phyloP scores from a whole-genome alignment of 345 rosid genomes.

The Xanthoceras sorbifolium region DNA sequence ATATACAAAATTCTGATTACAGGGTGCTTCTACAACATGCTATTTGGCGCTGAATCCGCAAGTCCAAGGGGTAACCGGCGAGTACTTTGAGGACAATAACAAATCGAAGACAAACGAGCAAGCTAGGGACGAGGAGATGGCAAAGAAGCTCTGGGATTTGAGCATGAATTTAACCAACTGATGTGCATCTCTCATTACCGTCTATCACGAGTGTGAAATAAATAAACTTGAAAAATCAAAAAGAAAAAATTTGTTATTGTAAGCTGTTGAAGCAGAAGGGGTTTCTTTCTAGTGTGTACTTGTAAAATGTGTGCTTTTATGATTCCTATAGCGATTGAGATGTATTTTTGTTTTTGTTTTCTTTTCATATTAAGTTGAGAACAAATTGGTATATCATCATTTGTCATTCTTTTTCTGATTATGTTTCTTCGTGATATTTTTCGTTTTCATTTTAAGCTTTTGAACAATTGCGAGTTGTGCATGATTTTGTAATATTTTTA shows the following conservation, averaged over 20 bases:
- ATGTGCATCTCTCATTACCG: background rate
- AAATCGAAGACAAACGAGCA: constrained; percentile 25
- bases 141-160: background rate
- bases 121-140: background rate
- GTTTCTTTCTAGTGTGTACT: background rate
- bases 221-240: too few relatives aligned
- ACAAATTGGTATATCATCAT: background rate
- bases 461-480: too few relatives aligned
- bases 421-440: too few relatives aligned
- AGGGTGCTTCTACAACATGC: constrained; percentile 70
- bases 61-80: constrained; percentile 42
- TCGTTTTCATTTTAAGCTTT: too few relatives aligned
- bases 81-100: constrained; percentile 51
- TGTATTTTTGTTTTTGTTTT: background rate
- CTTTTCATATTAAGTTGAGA: background rate
- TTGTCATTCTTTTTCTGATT: too few relatives aligned
- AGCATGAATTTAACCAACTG: background rate
- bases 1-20: background rate
- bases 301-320: background rate
- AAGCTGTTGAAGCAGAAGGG: background rate
- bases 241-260: background rate
- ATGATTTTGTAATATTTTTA: too few relatives aligned
- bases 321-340: background rate
- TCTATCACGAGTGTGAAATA: background rate
- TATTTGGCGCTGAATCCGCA: constrained; percentile 58